These are phyloP conservation scores for Vitis rupestris DNA, from an alignment of 164 flowering plant genomes.

Conservation along the genomic window DNA sequence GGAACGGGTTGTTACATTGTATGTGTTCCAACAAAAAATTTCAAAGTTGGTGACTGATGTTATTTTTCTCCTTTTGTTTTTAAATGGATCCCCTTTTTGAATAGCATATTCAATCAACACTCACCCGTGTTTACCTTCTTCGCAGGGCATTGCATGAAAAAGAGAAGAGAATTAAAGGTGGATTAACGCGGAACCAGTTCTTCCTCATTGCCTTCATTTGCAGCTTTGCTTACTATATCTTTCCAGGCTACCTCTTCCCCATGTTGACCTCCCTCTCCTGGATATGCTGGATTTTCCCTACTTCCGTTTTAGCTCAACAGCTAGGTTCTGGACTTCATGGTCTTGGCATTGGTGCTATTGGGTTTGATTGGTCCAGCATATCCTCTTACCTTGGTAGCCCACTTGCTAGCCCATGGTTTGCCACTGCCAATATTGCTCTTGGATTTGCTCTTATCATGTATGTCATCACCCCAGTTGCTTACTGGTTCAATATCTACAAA, in stretches of 20 bases:
- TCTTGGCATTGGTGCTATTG: constrained; percentile 37
- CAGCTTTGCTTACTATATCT: constrained; percentile 42
- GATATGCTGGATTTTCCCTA: constrained; percentile 41
- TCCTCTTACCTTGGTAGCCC: constrained; percentile 47
- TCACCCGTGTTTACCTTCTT: too few relatives aligned
- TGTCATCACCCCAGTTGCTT: constrained; percentile 32
- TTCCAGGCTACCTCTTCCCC: constrained; percentile 46
- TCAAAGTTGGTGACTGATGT: too few relatives aligned
- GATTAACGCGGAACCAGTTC: constrained; percentile 35
- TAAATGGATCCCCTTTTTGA: too few relatives aligned
- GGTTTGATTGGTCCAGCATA: constrained; percentile 46
- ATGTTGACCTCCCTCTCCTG: constrained; percentile 36
- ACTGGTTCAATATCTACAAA: constrained; percentile 35
- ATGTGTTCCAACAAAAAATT: too few relatives aligned
- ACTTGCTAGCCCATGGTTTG: constrained; percentile 51
- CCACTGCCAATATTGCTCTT: constrained; percentile 39
- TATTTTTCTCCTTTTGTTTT: too few relatives aligned
- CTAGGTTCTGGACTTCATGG: constrained; percentile 49
- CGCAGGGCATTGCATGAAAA: constrained; percentile 45
- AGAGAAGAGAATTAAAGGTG: constrained; percentile 33
- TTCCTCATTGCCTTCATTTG: constrained; percentile 40
- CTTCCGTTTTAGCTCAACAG: constrained; percentile 38
- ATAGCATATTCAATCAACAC: too few relatives aligned
- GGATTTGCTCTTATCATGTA: constrained; percentile 33
- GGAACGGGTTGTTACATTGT: too few relatives aligned